These are phyloP conservation scores for Russula lepida DNA, from an alignment of 768 basidiomycete genomes.

Conservation along the genomic window DNA sequence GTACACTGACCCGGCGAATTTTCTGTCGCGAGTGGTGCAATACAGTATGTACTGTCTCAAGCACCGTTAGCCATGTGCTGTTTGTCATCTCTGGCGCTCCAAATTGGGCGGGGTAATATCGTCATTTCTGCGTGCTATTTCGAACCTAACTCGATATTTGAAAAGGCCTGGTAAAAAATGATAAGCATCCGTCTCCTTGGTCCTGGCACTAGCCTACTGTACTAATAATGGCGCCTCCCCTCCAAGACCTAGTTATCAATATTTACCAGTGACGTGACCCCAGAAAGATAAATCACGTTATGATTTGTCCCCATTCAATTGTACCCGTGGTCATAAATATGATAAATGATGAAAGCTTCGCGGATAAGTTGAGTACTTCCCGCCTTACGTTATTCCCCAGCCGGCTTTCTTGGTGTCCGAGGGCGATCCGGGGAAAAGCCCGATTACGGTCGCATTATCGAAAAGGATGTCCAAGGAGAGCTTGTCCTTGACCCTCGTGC, in stretches of 20 bases:
- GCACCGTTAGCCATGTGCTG: slow-evolving; percentile 51
- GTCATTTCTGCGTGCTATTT: too few relatives aligned
- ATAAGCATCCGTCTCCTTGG: slow-evolving; percentile 39
- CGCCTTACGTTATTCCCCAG: background rate
- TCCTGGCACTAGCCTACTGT: slow-evolving; percentile 20
- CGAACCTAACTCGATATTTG: slow-evolving; percentile 40
- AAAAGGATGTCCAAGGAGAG: background rate
- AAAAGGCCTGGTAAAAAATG: slow-evolving; percentile 46
- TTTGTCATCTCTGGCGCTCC: background rate
- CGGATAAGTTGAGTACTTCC: too few relatives aligned
- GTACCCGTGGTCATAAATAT: background rate
- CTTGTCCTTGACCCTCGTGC: too few relatives aligned
- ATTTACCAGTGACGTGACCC: slow-evolving; percentile 21
- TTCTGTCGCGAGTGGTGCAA: slow-evolving; percentile 42
- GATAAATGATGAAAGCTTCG: background rate
- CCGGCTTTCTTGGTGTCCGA: slow-evolving; percentile 16
- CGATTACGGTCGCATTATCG: slow-evolving; percentile 14
- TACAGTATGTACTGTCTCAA: slow-evolving; percentile 41
- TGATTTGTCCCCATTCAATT: slow-evolving; percentile 32
- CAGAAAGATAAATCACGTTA: slow-evolving; percentile 28
- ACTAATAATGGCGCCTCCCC: too few relatives aligned
- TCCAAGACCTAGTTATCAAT: too few relatives aligned
- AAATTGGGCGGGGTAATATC: too few relatives aligned
- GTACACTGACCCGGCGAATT: slow-evolving; percentile 35
- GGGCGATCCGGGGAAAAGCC: slow-evolving; percentile 14